A percentile compares a stretch with the other conserved stretches of the same genome.
phyloP scores from a whole-genome alignment of 768 basidiomycete genomes.

The Russula ochroleuca region DNA sequence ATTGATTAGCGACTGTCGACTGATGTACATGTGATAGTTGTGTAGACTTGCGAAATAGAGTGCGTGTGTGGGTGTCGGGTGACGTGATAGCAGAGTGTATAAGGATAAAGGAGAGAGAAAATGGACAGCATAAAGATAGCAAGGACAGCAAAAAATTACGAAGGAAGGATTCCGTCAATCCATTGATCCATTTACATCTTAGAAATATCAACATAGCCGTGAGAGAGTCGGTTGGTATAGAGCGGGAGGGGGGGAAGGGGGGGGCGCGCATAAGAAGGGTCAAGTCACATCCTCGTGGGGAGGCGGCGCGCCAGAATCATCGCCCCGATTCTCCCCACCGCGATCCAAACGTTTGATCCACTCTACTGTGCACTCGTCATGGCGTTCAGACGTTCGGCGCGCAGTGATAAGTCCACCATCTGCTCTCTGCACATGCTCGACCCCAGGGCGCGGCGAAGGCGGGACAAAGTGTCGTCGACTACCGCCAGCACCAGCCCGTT shows the following conservation, averaged over 20 bases:
- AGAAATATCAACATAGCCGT: background rate
- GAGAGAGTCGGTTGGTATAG: background rate
- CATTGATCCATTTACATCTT: background rate
- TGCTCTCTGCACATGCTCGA: constrained; percentile 13
- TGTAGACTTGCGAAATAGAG: background rate
- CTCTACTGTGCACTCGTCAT: background rate
- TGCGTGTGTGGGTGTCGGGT: background rate
- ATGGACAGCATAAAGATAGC: constrained; percentile 24
- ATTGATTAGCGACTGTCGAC: constrained; percentile 3
- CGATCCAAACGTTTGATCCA: constrained; percentile 14
- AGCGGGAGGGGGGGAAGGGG: background rate
- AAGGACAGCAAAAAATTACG: constrained; percentile 1
- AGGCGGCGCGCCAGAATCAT: background rate
- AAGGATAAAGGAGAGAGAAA: background rate
- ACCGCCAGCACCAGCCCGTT: background rate
- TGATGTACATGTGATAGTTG: constrained; percentile 6
- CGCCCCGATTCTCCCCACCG: background rate
- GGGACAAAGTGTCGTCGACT: constrained; percentile 11
- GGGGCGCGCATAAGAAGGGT: background rate
- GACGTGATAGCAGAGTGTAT: background rate
- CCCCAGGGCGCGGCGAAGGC: constrained; percentile 12
- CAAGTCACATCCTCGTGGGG: background rate
- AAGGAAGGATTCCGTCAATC: background rate
- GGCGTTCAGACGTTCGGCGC: constrained; percentile 2
- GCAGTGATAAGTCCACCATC: constrained; percentile 19